These are phyloP conservation scores for Paramyrothecium sp. DNA, from an alignment of 2,329 filamentous ascomycete species.

Conservation along the genomic window DNA sequence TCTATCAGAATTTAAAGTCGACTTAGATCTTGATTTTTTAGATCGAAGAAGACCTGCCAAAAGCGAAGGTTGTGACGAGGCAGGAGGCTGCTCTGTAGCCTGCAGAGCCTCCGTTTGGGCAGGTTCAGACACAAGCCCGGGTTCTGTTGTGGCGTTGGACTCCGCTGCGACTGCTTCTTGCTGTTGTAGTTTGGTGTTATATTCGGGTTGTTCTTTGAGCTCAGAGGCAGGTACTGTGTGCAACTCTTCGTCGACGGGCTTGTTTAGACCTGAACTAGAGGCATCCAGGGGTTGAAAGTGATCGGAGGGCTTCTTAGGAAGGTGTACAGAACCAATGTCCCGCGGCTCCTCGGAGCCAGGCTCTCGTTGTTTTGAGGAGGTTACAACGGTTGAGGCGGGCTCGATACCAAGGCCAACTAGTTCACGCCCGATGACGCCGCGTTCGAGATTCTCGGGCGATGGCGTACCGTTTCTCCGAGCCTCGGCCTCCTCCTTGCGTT, in stretches of 20 bases:
- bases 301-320: constrained; percentile 18
- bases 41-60: constrained; percentile 41
- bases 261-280: constrained; percentile 3
- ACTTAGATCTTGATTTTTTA: constrained; percentile 49
- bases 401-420: constrained; percentile 55
- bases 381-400: constrained; percentile 52
- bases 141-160: not conserved
- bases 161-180: constrained; percentile 1
- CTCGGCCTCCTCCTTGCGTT: constrained; percentile 56
- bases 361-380: constrained; percentile 50
- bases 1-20: constrained; percentile 41
- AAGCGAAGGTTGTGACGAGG: constrained; percentile 13
- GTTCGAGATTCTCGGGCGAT: constrained; percentile 55
- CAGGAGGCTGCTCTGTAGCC: not conserved
- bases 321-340: constrained; percentile 16
- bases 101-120: not conserved
- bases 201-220: not conserved
- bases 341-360: constrained; percentile 16
- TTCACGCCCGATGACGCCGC: constrained; percentile 60
- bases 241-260: not conserved
- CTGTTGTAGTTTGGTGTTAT: not conserved
- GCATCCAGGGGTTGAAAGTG: constrained; percentile 29
- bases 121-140: not conserved
- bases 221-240: constrained; percentile 5
- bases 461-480: constrained; percentile 49